Percentiles rank a stretch among this genome's conserved stretches.
These are phyloP conservation scores for Tetrahymena thermophila DNA, from an alignment of 73 alveolate species.

Conservation along the genomic window DNA sequence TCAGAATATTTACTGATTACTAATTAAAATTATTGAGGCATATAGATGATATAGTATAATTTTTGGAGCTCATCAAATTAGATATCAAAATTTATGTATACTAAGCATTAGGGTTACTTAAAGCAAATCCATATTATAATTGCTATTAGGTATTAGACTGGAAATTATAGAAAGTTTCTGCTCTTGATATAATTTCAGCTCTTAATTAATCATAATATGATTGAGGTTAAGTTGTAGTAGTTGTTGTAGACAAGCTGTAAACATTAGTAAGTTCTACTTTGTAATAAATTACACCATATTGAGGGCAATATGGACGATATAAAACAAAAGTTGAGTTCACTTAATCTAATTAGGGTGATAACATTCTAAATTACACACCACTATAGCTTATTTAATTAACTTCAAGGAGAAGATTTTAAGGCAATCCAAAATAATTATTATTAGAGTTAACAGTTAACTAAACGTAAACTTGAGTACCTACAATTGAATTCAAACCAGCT, in stretches of 20 bases:
- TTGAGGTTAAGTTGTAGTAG: not conserved
- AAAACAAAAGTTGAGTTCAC: not conserved
- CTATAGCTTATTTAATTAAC: not conserved
- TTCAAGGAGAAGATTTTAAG: not conserved
- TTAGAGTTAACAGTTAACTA: not conserved
- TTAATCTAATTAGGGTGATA: not conserved
- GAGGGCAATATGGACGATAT: not conserved
- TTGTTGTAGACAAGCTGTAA: not conserved
- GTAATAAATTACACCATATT: not conserved
- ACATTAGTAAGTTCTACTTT: not conserved
- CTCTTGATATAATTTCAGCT: not conserved
- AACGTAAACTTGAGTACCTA: not conserved
- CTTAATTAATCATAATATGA: not conserved
- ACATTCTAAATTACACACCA: not conserved
- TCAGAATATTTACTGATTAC: not conserved
- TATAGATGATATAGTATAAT: not conserved
- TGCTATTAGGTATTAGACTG: not conserved
- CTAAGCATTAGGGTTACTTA: not conserved
- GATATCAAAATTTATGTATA: not conserved
- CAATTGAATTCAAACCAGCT: not conserved
- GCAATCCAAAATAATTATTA: not conserved
- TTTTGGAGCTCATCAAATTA: not conserved
- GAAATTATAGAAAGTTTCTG: not conserved
- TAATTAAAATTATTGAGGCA: not conserved
- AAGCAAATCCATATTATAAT: not conserved